phyloP scores from a whole-genome alignment of 1,284 basidiomycete species.

The Irpex sp. region DNA sequence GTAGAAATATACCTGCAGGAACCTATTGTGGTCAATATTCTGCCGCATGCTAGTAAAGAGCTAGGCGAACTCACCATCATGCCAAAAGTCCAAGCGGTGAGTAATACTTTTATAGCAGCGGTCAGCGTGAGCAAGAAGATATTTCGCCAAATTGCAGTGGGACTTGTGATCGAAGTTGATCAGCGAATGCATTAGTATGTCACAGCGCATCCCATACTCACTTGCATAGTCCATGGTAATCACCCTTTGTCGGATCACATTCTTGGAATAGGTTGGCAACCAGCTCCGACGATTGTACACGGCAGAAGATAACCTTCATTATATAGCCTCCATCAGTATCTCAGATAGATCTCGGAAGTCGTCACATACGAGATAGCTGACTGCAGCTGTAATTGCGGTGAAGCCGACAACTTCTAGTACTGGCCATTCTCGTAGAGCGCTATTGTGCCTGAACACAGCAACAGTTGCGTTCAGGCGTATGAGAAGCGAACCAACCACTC shows the following conservation, averaged over 20 bases:
- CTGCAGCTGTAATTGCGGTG: constrained; percentile 61
- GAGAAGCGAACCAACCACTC: constrained; percentile 58
- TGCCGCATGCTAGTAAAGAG: neutral
- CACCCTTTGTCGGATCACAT: constrained; percentile 60
- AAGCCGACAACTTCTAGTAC: constrained; percentile 61
- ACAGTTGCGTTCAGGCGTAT: constrained; percentile 64
- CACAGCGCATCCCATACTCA: constrained; percentile 28
- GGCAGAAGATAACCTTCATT: constrained; percentile 30
- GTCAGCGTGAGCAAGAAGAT: constrained; percentile 63
- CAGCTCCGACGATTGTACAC: constrained; percentile 67
- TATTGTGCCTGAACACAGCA: constrained; percentile 58
- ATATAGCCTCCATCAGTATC: too few relatives aligned
- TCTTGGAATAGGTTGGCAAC: constrained; percentile 73
- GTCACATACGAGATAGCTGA: constrained; percentile 57
- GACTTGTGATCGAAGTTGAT: constrained; percentile 35
- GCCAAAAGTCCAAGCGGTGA: constrained; percentile 75
- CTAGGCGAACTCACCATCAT: constrained; percentile 55
- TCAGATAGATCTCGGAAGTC: constrained; percentile 17
- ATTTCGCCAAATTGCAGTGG: constrained; percentile 61
- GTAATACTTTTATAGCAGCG: constrained; percentile 52
- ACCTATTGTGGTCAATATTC: constrained; percentile 35
- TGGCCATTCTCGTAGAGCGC: constrained; percentile 56
- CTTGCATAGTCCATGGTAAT: constrained; percentile 77
- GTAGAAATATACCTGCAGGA: constrained; percentile 73
- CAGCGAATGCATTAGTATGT: neutral